Conservation (phyloP, 345 rosid genomes). For the Brassica incana region DNA sequence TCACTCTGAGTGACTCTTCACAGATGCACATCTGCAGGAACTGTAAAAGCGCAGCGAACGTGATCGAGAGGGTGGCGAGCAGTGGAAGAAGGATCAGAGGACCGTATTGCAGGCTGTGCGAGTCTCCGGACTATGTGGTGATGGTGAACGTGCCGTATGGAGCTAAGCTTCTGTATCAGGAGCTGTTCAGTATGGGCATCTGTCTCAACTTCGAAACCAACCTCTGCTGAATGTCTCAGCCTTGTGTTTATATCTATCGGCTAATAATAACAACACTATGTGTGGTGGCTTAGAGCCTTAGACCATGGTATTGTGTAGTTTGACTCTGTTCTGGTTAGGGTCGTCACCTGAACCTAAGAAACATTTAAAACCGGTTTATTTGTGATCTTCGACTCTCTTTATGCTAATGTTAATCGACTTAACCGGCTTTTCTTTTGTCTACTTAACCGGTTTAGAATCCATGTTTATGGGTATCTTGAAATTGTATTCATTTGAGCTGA, state of each 20-base stretch:
- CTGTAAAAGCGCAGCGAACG: constrained; percentile 61
- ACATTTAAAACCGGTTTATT: neutral
- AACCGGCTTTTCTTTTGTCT: neutral
- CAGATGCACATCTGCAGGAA: constrained; percentile 68
- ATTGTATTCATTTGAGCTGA: no score
- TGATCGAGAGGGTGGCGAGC: constrained; percentile 60
- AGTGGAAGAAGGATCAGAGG: constrained; percentile 78
- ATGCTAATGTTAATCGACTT: neutral
- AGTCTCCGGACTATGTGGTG: constrained; percentile 61
- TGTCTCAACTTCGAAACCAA: constrained; percentile 58
- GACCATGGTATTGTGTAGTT: neutral
- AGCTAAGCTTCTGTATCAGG: constrained; percentile 71
- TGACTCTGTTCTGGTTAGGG: neutral
- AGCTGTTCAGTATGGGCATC: constrained; percentile 86
- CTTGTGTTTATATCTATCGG: neutral
- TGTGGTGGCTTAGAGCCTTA: neutral
- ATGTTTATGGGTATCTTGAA: neutral
- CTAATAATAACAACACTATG: neutral
- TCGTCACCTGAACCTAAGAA: neutral
- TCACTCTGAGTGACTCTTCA: no score
- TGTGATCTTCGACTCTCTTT: neutral
- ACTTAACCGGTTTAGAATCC: neutral
- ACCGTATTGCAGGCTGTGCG: constrained; percentile 68
- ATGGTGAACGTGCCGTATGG: constrained; percentile 71
- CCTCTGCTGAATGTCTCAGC: constrained; percentile 42